Conservation (phyloP, 176 grass and related monocot genomes). For the Hsuehochloa calcarea region DNA sequence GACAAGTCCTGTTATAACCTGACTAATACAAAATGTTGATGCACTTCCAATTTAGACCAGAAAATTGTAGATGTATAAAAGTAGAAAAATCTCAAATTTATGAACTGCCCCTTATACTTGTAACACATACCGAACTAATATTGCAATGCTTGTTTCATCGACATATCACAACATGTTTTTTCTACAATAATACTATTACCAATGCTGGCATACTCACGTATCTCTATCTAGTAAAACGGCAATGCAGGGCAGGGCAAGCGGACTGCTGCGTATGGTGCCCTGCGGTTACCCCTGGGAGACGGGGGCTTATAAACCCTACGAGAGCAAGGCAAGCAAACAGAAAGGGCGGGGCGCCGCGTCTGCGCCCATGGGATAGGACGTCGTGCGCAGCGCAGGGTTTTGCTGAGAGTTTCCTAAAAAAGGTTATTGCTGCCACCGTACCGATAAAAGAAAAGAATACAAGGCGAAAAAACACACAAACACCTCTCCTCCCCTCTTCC, state of each 20-base stretch:
- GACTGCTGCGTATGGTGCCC: conserved; percentile 3
- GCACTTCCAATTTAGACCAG: not conserved
- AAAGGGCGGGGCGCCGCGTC: not conserved
- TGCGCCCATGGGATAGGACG: not conserved
- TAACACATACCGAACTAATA: not conserved
- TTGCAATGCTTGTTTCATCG: not conserved
- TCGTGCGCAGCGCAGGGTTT: conserved; percentile 47
- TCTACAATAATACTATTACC: too few species aligned
- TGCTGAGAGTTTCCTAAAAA: conserved; percentile 60
- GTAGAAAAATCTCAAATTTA: not conserved
- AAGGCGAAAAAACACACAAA: conserved; percentile 36
- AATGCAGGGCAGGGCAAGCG: conserved; percentile 5
- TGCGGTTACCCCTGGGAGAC: not conserved
- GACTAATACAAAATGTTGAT: not conserved
- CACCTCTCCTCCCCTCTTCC: conserved; percentile 20
- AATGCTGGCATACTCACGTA: too few species aligned
- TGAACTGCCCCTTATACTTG: not conserved
- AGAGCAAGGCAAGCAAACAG: not conserved
- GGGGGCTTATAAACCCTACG: conserved; percentile 38
- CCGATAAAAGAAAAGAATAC: conserved; percentile 49
- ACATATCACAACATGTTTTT: not conserved
- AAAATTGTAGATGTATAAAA: not conserved
- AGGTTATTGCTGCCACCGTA: conserved; percentile 39
- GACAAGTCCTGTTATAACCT: not conserved
- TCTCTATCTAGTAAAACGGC: not conserved